Conservation (phyloP, 441 rosid species). For the Brassica hybrid region DNA sequence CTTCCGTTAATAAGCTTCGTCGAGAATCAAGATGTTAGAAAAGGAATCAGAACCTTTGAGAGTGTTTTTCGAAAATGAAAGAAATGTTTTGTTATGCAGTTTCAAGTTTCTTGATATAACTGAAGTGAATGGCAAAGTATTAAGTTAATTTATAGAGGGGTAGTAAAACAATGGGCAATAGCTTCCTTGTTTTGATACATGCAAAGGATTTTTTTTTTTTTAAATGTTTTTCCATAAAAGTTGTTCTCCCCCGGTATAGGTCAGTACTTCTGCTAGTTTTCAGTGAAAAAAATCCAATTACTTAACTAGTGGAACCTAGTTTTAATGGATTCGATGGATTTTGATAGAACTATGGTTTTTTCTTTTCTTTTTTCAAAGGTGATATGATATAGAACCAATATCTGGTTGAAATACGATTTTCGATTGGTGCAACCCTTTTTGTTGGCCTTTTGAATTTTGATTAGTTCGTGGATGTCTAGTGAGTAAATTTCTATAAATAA, state of each 20-base stretch:
- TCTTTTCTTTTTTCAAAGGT: background rate
- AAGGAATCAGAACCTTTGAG: too few relatives aligned
- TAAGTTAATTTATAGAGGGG: constrained; percentile 15
- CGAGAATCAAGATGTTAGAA: background rate
- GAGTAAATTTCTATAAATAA: background rate
- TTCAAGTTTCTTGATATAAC: constrained; percentile 5
- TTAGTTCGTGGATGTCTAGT: background rate
- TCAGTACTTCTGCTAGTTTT: background rate
- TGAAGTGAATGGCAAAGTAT: background rate
- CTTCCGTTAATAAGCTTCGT: background rate
- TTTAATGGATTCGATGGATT: constrained; percentile 15
- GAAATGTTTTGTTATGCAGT: constrained; percentile 17
- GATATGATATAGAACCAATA: background rate
- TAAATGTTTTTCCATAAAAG: background rate
- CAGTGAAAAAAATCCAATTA: background rate
- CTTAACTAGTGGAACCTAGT: constrained; percentile 18
- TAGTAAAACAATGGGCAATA: constrained; percentile 34
- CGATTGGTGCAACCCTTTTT: background rate
- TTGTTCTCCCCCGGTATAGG: too few relatives aligned
- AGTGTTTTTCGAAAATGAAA: background rate
- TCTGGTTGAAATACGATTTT: background rate
- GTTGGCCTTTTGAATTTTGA: background rate
- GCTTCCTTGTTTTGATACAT: constrained; percentile 16
- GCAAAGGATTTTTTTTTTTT: background rate
- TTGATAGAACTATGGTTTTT: background rate